Evolutionary conservation across 306 rosid species (phyloP).

Genomic region (Neltuma alba): DNA sequence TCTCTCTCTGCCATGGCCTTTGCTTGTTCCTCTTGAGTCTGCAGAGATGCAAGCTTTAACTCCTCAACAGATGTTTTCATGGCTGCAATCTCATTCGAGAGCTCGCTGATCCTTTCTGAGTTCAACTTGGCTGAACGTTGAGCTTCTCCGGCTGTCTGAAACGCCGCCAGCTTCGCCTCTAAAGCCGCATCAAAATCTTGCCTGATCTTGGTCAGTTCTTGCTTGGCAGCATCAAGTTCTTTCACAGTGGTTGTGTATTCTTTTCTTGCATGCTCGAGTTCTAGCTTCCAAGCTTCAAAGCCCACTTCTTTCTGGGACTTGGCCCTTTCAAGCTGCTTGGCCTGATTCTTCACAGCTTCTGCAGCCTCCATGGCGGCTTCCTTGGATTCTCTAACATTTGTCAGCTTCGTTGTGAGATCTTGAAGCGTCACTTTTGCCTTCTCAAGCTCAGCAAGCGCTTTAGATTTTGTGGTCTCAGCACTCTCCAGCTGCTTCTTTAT

Average conservation of each 20-base stretch:
- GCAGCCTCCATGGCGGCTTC: constrained; percentile 66
- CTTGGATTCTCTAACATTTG: constrained; percentile 63
- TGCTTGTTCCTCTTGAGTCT: constrained; percentile 53
- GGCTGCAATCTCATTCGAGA: constrained; percentile 59
- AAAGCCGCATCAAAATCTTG: constrained; percentile 87
- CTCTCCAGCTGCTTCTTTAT: constrained; percentile 58
- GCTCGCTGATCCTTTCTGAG: constrained; percentile 57
- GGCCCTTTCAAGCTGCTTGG: constrained; percentile 65
- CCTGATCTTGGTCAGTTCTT: constrained; percentile 75
- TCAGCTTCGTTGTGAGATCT: constrained; percentile 64
- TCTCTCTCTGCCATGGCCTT: constrained; percentile 54
- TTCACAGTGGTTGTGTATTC: constrained; percentile 57
- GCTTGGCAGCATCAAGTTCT: constrained; percentile 83
- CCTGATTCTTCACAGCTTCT: constrained; percentile 60
- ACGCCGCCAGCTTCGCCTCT: constrained; percentile 79
- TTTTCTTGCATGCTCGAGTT: constrained; percentile 69
- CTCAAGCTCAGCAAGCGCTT: constrained; percentile 68
- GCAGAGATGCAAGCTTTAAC: constrained; percentile 47
- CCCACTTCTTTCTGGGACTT: constrained; percentile 55
- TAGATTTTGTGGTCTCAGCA: constrained; percentile 51
- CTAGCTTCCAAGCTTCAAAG: constrained; percentile 66
- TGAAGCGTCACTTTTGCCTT: constrained; percentile 65
- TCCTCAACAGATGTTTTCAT: constrained; percentile 61
- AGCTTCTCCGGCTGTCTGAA: constrained; percentile 91
- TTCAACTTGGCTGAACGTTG: constrained; percentile 66